A percentile compares a stretch with the other conserved stretches of the same genome.
Conservation (phyloP, 2,329 filamentous ascomycete species). For the Aspergillus amoenus region DNA sequence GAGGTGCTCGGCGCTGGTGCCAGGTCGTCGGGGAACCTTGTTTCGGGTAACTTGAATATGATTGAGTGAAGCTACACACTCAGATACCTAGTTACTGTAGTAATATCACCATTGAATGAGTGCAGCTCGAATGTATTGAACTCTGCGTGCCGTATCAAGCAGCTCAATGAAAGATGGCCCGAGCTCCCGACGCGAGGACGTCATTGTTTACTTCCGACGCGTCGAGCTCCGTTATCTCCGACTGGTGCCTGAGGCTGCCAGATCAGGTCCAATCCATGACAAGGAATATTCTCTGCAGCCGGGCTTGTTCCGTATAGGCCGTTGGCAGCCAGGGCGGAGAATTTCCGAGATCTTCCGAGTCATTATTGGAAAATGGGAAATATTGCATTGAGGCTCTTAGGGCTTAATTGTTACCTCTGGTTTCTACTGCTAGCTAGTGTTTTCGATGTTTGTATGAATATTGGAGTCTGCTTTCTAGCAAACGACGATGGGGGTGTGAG, state of each 20-base stretch:
- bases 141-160: too few relatives aligned
- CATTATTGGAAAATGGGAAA: neutral
- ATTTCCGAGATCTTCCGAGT: neutral
- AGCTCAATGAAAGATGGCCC: constrained; percentile 13
- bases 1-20: constrained; percentile 22
- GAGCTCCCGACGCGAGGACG: constrained; percentile 23
- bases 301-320: too few relatives aligned
- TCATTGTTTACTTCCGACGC: constrained; percentile 26
- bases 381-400: neutral
- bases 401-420: too few relatives aligned
- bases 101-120: neutral
- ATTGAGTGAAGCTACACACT: constrained; percentile 21
- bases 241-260: constrained; percentile 16
- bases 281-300: neutral
- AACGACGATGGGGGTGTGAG: neutral
- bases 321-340: neutral
- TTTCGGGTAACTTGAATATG: constrained; percentile 20
- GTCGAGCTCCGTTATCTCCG: constrained; percentile 23
- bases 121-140: neutral
- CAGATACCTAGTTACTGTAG: neutral
- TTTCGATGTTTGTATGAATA: neutral
- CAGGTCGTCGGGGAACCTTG: constrained; percentile 19
- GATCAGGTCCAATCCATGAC: neutral
- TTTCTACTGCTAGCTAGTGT: neutral
- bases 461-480: neutral